Evolutionary conservation across 108 stramenopile species (phyloP), one percentile per base, ranked within the genome.

Genomic region (Cylindrotheca closterium): DNA sequence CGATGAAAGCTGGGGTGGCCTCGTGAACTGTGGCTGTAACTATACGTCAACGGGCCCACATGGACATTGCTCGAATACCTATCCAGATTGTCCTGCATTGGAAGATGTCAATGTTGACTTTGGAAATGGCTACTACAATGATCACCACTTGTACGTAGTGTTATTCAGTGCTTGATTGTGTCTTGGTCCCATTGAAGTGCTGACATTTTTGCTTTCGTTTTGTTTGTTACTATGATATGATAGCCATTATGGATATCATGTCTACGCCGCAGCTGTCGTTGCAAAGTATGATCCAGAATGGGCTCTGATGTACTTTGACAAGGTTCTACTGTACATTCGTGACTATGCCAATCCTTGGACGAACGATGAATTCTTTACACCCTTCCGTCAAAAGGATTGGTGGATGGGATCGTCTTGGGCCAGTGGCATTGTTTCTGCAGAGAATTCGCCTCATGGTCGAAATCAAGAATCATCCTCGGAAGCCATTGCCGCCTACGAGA

Each of bases 391-490:
- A 32, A 87, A 84, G 69, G 86, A 87, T 72, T 87, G 87, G 83
- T 86, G 64, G 50, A 50, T 91, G 24, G 92, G 92, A 22, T 75
- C 69, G 22, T 77, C 74, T 22, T 96, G 95, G 96, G 95, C 95
- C 7, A 70, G 72, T 33, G 95, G 95, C 25, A 81, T 92, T 49
- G 55, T 51, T 5, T 86, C 85, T 2, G 58, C 71, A 7, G 69
- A 81, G 31, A 79, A 77, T n/a, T 89, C 83, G 53, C 74, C 75
- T 21, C 90, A 95, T 75, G 96, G 96, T 2, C 72, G 91, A 23
- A 93, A 96, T 48, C 89, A 96, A 67, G 96, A 95, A 68, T 88
- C 87, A 19, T 78, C 77, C 37, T 87, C 86, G 24, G 96, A 96
- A 61, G 92, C 96, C 7, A 93, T 96, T 63, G 84, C 91, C 19